A percentile compares a stretch with the other conserved stretches of the same genome.
phyloP scores from a whole-genome alignment of 768 basidiomycete species.

The Psilocybe subaeruginosa region DNA sequence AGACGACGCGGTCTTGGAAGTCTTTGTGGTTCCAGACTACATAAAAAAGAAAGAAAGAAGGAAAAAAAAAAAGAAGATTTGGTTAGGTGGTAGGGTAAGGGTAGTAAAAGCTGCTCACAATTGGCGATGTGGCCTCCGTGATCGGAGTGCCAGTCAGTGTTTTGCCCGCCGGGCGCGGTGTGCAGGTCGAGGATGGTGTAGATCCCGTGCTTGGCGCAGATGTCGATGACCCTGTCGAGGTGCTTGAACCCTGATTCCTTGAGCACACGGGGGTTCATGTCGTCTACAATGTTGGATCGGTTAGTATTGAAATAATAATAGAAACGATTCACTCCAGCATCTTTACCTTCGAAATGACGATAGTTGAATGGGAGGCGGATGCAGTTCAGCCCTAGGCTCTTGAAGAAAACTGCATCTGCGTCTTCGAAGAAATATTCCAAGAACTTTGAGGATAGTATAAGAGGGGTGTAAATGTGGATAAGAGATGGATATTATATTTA shows the following conservation, averaged over 20 bases:
- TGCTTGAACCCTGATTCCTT: slow-evolving; percentile 79
- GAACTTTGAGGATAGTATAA: slow-evolving; percentile 48
- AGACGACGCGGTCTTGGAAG: slow-evolving; percentile 77
- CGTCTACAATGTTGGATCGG: slow-evolving; percentile 40
- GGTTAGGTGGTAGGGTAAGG: too few species aligned
- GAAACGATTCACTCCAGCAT: too few species aligned
- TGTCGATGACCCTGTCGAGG: slow-evolving; percentile 78
- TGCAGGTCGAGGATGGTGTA: slow-evolving; percentile 86
- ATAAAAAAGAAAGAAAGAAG: not conserved
- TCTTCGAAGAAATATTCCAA: slow-evolving; percentile 85
- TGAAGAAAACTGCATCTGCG: slow-evolving; percentile 76
- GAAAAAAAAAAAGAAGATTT: not conserved
- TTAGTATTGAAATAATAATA: not conserved
- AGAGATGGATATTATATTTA: slow-evolving; percentile 22
- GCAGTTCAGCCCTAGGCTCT: slow-evolving; percentile 77
- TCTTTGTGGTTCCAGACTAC: slow-evolving; percentile 83
- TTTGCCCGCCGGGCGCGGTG: slow-evolving; percentile 74
- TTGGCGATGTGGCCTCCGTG: slow-evolving; percentile 69
- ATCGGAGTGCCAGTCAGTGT: slow-evolving; percentile 82
- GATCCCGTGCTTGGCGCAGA: slow-evolving; percentile 76
- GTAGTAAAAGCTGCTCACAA: slow-evolving; percentile 33
- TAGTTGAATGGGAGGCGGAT: slow-evolving; percentile 80
- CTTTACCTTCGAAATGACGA: slow-evolving; percentile 64
- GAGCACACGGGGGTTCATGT: slow-evolving; percentile 78
- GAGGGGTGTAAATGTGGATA: not conserved